Conservation (phyloP, 1,139 yeast species). For the Nakaseomyces glabratus region DNA sequence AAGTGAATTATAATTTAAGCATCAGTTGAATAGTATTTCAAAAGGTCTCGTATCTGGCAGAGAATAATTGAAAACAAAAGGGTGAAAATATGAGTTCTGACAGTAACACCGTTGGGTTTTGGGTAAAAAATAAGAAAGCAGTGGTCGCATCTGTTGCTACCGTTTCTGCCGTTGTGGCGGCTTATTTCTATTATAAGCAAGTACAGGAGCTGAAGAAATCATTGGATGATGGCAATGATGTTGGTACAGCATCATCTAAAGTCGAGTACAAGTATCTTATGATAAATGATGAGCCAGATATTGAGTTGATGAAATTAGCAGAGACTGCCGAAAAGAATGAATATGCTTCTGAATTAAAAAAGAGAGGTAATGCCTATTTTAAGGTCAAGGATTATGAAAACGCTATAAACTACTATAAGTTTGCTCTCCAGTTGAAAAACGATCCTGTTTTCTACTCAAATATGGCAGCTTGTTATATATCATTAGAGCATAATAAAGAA, state of each 20-base stretch:
- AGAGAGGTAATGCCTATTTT: slow-evolving; percentile 79
- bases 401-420: slow-evolving; percentile 70
- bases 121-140: slow-evolving; percentile 51
- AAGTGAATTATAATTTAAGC: no score
- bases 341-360: slow-evolving; percentile 73
- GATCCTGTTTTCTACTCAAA: slow-evolving; percentile 91
- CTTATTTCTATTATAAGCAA: slow-evolving; percentile 41
- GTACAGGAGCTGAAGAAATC: slow-evolving; percentile 21
- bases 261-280: slow-evolving; percentile 29
- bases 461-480: slow-evolving; percentile 91
- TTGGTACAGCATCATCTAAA: slow-evolving; percentile 13
- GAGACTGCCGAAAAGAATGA: slow-evolving; percentile 43
- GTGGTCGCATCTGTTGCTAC: slow-evolving; percentile 56
- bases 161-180: slow-evolving; percentile 53
- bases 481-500: slow-evolving; percentile 66
- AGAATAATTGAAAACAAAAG: not conserved
- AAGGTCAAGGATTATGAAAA: slow-evolving; percentile 57
- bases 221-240: slow-evolving; percentile 13
- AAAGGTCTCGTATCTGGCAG: no score
- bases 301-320: slow-evolving; percentile 33
- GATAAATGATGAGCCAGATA: slow-evolving; percentile 48
- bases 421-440: slow-evolving; percentile 62
- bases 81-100: not conserved
- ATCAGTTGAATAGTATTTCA: no score
- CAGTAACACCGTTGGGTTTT: slow-evolving; percentile 32